Evolutionary conservation across 2,329 filamentous ascomycete genomes (phyloP).

Genomic region (Epichloe sylvatica): DNA sequence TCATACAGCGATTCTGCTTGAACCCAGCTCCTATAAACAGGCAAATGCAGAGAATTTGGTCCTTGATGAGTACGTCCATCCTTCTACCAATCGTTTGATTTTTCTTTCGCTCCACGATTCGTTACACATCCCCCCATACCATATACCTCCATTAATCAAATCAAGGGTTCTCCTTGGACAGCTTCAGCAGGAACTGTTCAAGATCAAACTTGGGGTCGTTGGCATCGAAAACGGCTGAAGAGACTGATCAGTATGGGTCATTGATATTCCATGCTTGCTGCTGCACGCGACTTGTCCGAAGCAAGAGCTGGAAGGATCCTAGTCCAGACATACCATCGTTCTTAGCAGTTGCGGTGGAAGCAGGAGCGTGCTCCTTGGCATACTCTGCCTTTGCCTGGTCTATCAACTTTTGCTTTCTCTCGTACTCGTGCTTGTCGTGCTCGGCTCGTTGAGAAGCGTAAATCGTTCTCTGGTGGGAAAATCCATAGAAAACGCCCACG

Average conservation of each 20-base stretch:
- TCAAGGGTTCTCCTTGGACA: slow-evolving; percentile 41
- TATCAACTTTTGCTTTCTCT: slow-evolving; percentile 86
- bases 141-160: not conserved
- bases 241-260: not conserved
- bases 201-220: slow-evolving; percentile 86
- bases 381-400: slow-evolving; percentile 85
- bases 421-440: slow-evolving; percentile 67
- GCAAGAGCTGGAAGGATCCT: not conserved
- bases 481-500: slow-evolving; percentile 85
- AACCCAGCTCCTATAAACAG: slow-evolving; percentile 5
- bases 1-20: slow-evolving; percentile 21
- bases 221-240: slow-evolving; percentile 41
- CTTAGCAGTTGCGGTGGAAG: slow-evolving; percentile 19
- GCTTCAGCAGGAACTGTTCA: slow-evolving; percentile 63
- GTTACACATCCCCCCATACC: not conserved
- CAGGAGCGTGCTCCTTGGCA: slow-evolving; percentile 55
- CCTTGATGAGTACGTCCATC: slow-evolving; percentile 1
- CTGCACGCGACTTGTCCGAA: not conserved
- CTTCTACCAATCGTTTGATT: not conserved
- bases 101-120: not conserved
- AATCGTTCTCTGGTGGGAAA: slow-evolving; percentile 82
- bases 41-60: slow-evolving; percentile 1
- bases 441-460: slow-evolving; percentile 54
- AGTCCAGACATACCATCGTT: slow-evolving; percentile 18
- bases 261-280: not conserved